These are phyloP conservation scores for Suillus ampliporus DNA, from an alignment of 768 basidiomycete genomes.

Conservation along the genomic window DNA sequence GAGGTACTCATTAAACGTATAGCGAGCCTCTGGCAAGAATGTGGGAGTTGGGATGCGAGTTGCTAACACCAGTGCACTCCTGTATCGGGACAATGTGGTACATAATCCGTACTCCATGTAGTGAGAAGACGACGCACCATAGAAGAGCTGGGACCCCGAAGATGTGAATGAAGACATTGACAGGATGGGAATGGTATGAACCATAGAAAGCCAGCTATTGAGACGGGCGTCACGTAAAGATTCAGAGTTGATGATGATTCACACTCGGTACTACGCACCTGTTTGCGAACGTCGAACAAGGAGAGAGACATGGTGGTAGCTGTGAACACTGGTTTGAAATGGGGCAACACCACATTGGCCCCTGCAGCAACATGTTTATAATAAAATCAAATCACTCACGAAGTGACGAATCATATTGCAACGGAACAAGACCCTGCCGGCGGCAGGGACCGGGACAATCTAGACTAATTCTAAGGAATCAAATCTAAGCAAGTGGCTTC, in stretches of 20 bases:
- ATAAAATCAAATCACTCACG: not conserved
- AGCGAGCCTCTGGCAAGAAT: slow-evolving; percentile 57
- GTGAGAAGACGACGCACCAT: slow-evolving; percentile 56
- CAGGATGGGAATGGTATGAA: slow-evolving; percentile 84
- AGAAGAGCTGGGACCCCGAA: slow-evolving; percentile 83
- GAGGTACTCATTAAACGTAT: slow-evolving; percentile 64
- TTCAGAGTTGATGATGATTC: not conserved
- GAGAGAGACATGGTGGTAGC: slow-evolving; percentile 36
- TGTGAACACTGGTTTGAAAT: not conserved
- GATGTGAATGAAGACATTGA: slow-evolving; percentile 87
- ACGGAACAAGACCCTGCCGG: not conserved
- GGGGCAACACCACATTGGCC: not conserved
- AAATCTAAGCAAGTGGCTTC: too few relatives aligned
- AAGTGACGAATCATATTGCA: slow-evolving; percentile 3
- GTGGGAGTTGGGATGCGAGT: slow-evolving; percentile 55
- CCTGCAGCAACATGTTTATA: not conserved
- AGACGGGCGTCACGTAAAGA: slow-evolving; percentile 10
- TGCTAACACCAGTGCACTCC: slow-evolving; percentile 66
- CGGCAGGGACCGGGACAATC: not conserved
- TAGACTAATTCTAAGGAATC: too few relatives aligned
- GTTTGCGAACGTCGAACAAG: slow-evolving; percentile 72
- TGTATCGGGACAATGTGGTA: slow-evolving; percentile 31
- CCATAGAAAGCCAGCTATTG: slow-evolving; percentile 89
- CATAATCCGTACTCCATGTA: slow-evolving; percentile 16
- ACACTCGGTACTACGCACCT: slow-evolving; percentile 47